Percentiles rank a stretch among this genome's conserved stretches.
phyloP scores from a whole-genome alignment of 78 protist genomes.

The Mastigamoeba balamuthi region DNA sequence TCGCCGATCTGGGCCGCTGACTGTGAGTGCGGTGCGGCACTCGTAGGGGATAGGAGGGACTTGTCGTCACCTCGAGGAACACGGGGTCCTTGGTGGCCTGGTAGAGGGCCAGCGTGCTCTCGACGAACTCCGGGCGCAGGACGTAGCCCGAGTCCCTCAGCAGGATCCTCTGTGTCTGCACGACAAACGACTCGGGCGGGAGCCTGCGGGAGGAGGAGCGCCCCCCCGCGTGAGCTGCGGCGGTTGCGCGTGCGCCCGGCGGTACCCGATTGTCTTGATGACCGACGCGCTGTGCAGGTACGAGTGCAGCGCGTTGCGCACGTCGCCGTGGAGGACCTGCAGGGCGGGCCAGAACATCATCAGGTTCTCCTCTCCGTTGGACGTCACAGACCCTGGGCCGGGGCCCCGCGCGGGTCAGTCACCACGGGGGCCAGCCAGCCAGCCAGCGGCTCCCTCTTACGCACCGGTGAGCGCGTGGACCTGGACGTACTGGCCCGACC shows the following conservation, averaged over 20 bases:
- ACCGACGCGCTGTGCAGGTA: background rate
- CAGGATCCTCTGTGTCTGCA: background rate
- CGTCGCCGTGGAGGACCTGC: background rate
- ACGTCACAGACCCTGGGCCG: background rate
- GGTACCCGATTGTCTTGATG: background rate
- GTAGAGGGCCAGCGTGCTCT: slow-evolving; percentile 11
- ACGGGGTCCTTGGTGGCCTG: slow-evolving; percentile 22
- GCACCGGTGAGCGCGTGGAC: background rate
- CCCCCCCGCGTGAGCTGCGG: background rate
- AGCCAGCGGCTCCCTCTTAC: background rate
- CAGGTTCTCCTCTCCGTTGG: background rate
- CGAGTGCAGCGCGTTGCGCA: background rate
- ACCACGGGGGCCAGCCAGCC: background rate
- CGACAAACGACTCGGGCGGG: background rate
- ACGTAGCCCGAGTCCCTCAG: slow-evolving; percentile 13
- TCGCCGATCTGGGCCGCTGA: background rate
- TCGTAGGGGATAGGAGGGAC: too few species aligned
- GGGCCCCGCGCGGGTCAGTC: too few species aligned
- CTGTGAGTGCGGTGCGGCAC: background rate
- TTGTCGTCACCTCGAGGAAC: slow-evolving; percentile 15
- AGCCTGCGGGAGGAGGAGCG: background rate
- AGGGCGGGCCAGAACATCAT: background rate
- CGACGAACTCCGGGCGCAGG: slow-evolving; percentile 56
- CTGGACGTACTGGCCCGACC: background rate
- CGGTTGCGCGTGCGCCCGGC: background rate